Conservation (phyloP, 345 rosid species). For the Combretum micranthum region DNA sequence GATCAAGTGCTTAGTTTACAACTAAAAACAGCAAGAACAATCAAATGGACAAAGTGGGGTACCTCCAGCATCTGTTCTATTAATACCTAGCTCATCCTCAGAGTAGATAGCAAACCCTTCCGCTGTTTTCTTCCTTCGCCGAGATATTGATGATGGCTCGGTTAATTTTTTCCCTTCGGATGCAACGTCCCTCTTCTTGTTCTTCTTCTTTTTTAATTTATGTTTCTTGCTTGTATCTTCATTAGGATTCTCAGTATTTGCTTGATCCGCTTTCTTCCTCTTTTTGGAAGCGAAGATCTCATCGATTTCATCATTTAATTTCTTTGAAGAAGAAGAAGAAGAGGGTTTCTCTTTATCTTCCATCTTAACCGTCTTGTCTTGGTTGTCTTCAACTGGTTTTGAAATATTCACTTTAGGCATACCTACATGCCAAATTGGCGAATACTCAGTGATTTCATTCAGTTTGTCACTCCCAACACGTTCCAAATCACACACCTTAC, state of each 20-base stretch:
- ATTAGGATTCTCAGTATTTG: neutral
- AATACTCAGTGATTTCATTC: too few relatives aligned
- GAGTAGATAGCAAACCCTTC: constrained; percentile 55
- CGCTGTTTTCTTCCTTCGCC: constrained; percentile 35
- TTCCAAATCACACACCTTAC: too few relatives aligned
- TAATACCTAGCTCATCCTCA: constrained; percentile 68
- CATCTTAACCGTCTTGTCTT: neutral
- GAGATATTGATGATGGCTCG: constrained; percentile 9
- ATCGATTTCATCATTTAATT: constrained; percentile 14
- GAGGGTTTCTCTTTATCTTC: constrained; percentile 8
- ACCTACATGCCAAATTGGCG: too few relatives aligned
- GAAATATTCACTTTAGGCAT: constrained; percentile 11
- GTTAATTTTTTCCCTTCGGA: constrained; percentile 5
- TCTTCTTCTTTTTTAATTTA: constrained; percentile 16
- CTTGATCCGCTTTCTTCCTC: constrained; percentile 11
- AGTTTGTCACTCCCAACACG: too few relatives aligned
- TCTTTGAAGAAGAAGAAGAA: constrained; percentile 6
- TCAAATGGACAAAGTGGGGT: constrained; percentile 83
- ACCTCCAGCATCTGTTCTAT: constrained; percentile 41
- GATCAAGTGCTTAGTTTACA: neutral
- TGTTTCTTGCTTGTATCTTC: neutral
- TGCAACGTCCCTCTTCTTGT: constrained; percentile 24
- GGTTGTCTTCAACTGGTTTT: neutral
- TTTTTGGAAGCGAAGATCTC: constrained; percentile 14
- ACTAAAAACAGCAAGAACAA: constrained; percentile 75